Conservation (phyloP, 495 filamentous ascomycete genomes). For the Collariella sp. region DNA sequence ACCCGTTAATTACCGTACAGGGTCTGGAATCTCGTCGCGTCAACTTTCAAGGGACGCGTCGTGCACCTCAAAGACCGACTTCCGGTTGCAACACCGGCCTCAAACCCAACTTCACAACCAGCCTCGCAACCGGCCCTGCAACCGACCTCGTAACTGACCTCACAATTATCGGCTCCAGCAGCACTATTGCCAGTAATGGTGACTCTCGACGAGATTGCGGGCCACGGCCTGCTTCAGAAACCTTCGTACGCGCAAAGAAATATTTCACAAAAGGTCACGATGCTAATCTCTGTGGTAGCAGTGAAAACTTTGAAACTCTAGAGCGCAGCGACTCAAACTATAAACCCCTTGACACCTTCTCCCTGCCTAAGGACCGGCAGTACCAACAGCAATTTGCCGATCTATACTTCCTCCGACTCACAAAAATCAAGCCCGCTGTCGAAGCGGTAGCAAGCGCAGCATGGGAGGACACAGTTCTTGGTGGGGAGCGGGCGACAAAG, state of each 20-base stretch:
- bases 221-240: slow-evolving; percentile 23
- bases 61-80: neutral
- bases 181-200: slow-evolving; percentile 18
- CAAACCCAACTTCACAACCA: neutral
- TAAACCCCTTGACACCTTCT: slow-evolving; percentile 64
- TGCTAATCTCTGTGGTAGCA: slow-evolving; percentile 10
- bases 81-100: neutral
- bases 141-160: neutral
- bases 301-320: slow-evolving; percentile 30
- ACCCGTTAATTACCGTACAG: slow-evolving; percentile 1
- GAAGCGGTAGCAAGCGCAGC: slow-evolving; percentile 62
- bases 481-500: slow-evolving; percentile 60
- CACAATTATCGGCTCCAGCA: neutral
- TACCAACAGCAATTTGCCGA: slow-evolving; percentile 96
- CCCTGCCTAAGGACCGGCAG: slow-evolving; percentile 59
- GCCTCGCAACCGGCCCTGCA: neutral
- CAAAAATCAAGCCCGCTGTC: slow-evolving; percentile 76
- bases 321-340: slow-evolving; percentile 54
- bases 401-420: slow-evolving; percentile 90
- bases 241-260: slow-evolving; percentile 17
- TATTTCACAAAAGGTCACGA: slow-evolving; percentile 8
- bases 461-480: slow-evolving; percentile 75
- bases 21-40: slow-evolving; percentile 10
- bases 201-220: slow-evolving; percentile 25
- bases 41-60: slow-evolving; percentile 10